Percentiles rank a stretch among this genome's conserved stretches.
Conservation (phyloP, 2,329 filamentous ascomycete species). For the Fusarium sp. region DNA sequence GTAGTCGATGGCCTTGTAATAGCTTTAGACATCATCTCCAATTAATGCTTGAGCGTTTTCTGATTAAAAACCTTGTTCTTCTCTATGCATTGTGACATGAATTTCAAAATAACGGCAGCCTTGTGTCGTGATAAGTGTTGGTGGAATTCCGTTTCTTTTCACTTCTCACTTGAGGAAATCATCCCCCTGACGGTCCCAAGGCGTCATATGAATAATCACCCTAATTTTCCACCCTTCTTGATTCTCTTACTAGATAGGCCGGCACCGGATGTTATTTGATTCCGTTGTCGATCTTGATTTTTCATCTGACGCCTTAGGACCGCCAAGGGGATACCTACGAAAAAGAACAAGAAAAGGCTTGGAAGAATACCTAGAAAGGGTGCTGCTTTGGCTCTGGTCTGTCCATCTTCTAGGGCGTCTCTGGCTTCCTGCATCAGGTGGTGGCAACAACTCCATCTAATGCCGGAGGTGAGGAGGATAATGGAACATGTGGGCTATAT, state of each 20-base stretch:
- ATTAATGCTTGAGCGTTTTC: not conserved
- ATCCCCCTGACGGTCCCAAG: no score
- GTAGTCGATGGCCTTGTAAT: not conserved
- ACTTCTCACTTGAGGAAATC: not conserved
- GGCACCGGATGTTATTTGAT: no score
- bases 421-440: not conserved
- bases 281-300: no score
- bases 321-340: not conserved
- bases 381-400: not conserved
- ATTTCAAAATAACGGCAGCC: conserved; percentile 4
- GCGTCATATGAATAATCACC: no score
- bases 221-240: no score
- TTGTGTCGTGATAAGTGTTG: not conserved
- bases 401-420: not conserved
- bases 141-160: not conserved
- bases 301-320: no score
- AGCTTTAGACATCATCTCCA: not conserved
- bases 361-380: not conserved
- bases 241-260: no score
- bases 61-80: not conserved
- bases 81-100: not conserved
- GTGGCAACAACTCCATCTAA: not conserved
- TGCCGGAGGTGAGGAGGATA: not conserved
- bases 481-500: conserved; percentile 13
- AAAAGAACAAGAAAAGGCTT: no score